Evolutionary conservation across 2,329 filamentous ascomycete species (phyloP), one percentile per base, ranked within the genome.

Genomic region (Didymellaceae sp.): DNA sequence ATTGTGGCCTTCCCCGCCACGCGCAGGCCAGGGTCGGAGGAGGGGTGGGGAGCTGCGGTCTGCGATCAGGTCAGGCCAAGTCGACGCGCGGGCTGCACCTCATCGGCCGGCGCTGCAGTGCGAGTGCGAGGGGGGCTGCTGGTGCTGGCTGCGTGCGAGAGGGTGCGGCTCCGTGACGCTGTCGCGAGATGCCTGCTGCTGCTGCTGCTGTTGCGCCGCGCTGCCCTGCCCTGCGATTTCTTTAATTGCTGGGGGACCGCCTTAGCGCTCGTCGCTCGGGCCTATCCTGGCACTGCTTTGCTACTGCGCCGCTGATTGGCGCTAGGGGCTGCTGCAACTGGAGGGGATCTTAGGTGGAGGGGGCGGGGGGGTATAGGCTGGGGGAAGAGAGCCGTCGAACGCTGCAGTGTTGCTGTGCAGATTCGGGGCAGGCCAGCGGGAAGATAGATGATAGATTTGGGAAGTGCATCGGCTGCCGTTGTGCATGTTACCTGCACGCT

Each of bases 1-100:
- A 86, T 86, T 62, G 65, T 52, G 52, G 41, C 45, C 58, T 59
- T 63, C 60, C 62, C 66, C 69, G 66, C 65, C 66, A 59, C 64
- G 63, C 54, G 64, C 47, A 57, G 64, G 57, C 55, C 44, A 42
- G 58, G 48, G 49, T 37, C 33, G 50, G 58, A 55, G 50, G 50
- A 37, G 48, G 45, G 50, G 48, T 55, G 44, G 46, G 44, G 50
- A 44, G 26, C 26, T 13, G 34, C n/a, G 13, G n/a, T 51, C 38
- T 57, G 45, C 49, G 48, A 10, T 33, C 30, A 41, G 42, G 24
- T 51, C 48, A 51, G 35, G 48, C 35, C 47, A 28, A 50, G 40
- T 50, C 47, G 41, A 31, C 18, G 46, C 28, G 39, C 38, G 30
- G 40, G 41, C 47, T 41, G 30, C 42, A 42, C 42, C 48, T 46